Base-by-base conservation (phyloP, 2,329 filamentous ascomycete species). In the Cytospora piceae region DNA sequence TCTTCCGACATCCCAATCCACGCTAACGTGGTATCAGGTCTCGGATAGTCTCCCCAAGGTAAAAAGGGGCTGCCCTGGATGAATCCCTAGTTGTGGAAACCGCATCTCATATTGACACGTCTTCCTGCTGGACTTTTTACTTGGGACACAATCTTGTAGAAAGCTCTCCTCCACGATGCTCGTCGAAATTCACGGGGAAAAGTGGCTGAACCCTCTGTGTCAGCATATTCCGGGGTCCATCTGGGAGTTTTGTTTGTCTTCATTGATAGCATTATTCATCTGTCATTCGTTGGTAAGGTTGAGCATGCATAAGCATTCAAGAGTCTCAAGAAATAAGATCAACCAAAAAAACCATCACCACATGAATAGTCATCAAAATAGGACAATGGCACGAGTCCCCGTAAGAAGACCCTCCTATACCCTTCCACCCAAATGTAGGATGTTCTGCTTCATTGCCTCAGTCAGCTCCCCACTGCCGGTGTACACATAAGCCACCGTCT, bases 401-500 rank as follows among this genome's bases (percentile, higher is more conserved):
- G 27, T 49, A 22, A 4, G 22, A 27, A n/a, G 22, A 56, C 20
- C 39, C 31, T 34, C 34, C 42, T 70, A 82, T 31, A 80, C 72
- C 57, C 77, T 81, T 2, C 86, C 85, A 4, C 83, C 85, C 5
- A 88, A 74, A 69, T 87, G 83, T 61, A 79, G 60, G 55, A 88
- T 83, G 68, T 88, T 87, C 66, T 82, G 77, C 63, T 72, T 79
- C 54, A 85, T 79, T 2, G 78, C 77, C 14, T 78, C 76, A 0
- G 80, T 84, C 58, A 82, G 65, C 55, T 79, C 76, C 15, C 79
- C 79, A 61, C 80, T 75, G 42, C 82, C 82, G 0, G 82, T 85
- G 71, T 87, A 88, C 31, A 85, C 77, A 70, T 85, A 83, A 4
- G 77, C 75, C n/a, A 86, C 76, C 0, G 85, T 87, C 62, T 84